Evolutionary conservation across 805 yeast genomes (phyloP).

Genomic region (Hanseniaspora lachancei): DNA sequence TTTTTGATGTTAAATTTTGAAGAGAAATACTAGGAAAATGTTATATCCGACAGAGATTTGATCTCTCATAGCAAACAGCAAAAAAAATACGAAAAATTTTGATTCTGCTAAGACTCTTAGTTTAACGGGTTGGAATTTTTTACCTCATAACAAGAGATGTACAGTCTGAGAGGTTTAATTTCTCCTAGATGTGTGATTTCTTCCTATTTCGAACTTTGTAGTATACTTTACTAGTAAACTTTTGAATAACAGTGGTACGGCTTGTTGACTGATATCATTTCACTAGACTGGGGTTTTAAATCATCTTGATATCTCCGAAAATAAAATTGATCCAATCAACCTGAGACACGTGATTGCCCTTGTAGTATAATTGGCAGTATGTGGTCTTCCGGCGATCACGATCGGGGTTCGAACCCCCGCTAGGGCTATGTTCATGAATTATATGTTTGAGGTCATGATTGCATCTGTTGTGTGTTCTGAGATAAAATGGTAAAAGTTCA

Average conservation of each 20-base stretch:
- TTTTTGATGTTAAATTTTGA: not conserved
- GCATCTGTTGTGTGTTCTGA: too few relatives aligned
- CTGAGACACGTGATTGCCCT: slow-evolving; percentile 26
- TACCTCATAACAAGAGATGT: not conserved
- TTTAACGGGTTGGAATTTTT: not conserved
- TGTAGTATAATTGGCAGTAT: slow-evolving; percentile 43
- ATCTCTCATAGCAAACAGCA: not conserved
- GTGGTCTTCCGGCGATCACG: slow-evolving; percentile 41
- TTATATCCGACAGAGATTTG: not conserved
- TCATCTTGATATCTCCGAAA: not conserved
- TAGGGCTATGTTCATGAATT: slow-evolving; percentile 27
- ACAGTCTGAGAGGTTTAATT: too few relatives aligned
- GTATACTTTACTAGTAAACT: too few relatives aligned
- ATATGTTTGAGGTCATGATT: not conserved
- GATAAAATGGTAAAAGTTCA: too few relatives aligned
- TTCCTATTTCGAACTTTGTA: too few relatives aligned
- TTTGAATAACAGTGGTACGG: too few relatives aligned
- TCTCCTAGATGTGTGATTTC: too few relatives aligned
- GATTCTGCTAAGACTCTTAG: not conserved
- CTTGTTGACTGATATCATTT: too few relatives aligned
- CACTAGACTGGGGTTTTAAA: too few relatives aligned
- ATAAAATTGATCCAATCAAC: not conserved
- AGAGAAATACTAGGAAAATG: too few relatives aligned
- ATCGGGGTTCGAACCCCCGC: slow-evolving; percentile 45
- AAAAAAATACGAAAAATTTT: not conserved